Conservation (phyloP, 2,329 filamentous ascomycete genomes). For the Monosporascus sp. region DNA sequence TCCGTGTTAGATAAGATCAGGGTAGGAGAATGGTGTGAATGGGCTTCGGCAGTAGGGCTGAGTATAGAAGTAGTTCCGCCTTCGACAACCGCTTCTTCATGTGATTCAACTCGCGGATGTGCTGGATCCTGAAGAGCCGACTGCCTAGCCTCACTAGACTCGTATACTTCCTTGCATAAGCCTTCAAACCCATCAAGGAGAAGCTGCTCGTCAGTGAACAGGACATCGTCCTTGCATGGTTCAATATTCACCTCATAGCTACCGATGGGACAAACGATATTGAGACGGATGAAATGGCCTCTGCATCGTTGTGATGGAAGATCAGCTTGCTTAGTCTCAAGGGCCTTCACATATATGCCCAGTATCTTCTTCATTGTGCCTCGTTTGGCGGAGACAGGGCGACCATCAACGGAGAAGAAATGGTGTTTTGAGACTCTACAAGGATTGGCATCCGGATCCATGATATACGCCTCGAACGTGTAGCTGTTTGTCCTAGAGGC, state of each 20-base stretch:
- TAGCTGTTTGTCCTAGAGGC: slow-evolving; percentile 26
- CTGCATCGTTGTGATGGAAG: slow-evolving; percentile 27
- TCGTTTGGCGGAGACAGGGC: slow-evolving; percentile 52
- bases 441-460: slow-evolving; percentile 41
- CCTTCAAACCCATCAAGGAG: slow-evolving; percentile 41
- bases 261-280: slow-evolving; percentile 54
- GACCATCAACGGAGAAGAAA: slow-evolving; percentile 63
- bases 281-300: slow-evolving; percentile 58
- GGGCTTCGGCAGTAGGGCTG: background rate
- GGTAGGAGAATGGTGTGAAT: background rate
- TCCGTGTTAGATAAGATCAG: background rate
- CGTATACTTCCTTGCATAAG: slow-evolving; percentile 38
- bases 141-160: background rate
- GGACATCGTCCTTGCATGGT: slow-evolving; percentile 64
- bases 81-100: background rate
- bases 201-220: slow-evolving; percentile 53
- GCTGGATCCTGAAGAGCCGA: background rate
- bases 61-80: background rate
- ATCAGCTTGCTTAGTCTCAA: slow-evolving; percentile 29
- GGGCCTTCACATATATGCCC: slow-evolving; percentile 43
- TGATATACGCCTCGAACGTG: slow-evolving; percentile 52
- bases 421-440: slow-evolving; percentile 42
- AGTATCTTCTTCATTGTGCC: slow-evolving; percentile 57
- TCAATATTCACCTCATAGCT: slow-evolving; percentile 70
- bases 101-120: background rate